Conservation (phyloP, 2,329 filamentous ascomycete genomes). For the Nothopassalora personata region DNA sequence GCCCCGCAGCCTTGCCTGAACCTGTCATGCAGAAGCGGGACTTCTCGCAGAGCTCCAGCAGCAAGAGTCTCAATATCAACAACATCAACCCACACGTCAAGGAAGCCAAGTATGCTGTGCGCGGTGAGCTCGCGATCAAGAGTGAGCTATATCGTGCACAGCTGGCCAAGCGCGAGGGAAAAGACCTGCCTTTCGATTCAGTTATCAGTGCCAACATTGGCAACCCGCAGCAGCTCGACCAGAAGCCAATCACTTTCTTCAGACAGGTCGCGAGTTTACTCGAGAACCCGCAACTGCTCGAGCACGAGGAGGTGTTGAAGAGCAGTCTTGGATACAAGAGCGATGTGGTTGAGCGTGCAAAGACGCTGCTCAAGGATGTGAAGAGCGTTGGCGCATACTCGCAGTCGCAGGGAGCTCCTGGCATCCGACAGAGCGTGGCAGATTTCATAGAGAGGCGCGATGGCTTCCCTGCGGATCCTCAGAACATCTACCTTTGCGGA, state of each 20-base stretch:
- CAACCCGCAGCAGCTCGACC: constrained; percentile 97
- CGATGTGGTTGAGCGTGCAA: constrained; percentile 81
- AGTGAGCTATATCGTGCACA: constrained; percentile 83
- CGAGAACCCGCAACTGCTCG: constrained; percentile 80
- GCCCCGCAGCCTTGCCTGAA: background rate
- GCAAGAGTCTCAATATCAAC: constrained; percentile 56
- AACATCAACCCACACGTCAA: constrained; percentile 91
- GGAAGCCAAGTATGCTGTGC: constrained; percentile 89
- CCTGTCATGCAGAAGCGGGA: constrained; percentile 20
- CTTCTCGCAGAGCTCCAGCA: constrained; percentile 16
- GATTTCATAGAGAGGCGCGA: constrained; percentile 87
- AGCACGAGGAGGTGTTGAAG: constrained; percentile 74
- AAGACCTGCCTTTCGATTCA: constrained; percentile 72
- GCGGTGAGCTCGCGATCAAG: constrained; percentile 89
- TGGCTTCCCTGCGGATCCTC: constrained; percentile 74
- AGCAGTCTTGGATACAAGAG: constrained; percentile 76
- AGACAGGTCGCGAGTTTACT: constrained; percentile 88
- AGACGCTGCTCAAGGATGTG: constrained; percentile 72
- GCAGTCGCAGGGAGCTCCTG: constrained; percentile 81
- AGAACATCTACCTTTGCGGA: constrained; percentile 82
- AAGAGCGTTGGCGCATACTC: constrained; percentile 96
- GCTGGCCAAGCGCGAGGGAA: constrained; percentile 55
- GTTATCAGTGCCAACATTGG: constrained; percentile 98
- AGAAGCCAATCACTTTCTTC: constrained; percentile 99
- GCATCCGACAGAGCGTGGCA: constrained; percentile 83